Evolutionary conservation across 2,329 filamentous ascomycete species (phyloP), one percentile per base, ranked within the genome.

Genomic region (Graphilbum fragrans): DNA sequence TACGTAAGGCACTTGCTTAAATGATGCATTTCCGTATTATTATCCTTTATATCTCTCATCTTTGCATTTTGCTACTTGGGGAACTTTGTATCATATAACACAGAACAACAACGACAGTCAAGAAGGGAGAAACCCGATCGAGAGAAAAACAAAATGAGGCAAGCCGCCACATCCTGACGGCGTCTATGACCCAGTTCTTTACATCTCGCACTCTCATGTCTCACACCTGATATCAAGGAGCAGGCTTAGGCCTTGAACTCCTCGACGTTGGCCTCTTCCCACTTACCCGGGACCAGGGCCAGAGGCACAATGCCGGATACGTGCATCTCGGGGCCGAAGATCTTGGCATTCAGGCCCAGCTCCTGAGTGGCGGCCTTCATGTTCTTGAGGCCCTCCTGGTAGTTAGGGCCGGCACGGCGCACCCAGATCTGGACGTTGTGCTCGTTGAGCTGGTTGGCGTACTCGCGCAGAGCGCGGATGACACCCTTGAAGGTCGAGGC

Each of bases 371-470:
- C 90, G 38, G 80, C 77, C 78, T 96, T 96, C 78, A 98, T 95
- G 79, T 96, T 98, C 81, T 94, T 95, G 52, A 98, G 82, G 69
- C 92, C 92, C 70, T 98, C 92, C 69, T 98, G 92, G 79, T 94
- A 98, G 77, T 98, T 98, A 65, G 92, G 92, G 47, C 92, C 86
- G 41, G 92, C 76, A 66, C 77, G 75, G 58, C 77, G 72, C 49
- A 96, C 88, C 92, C 90, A 96, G 72, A 96, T 95, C 69, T 94
- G 82, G 51, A 92, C 86, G 58, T 94, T 94, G 80, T 98, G 92
- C 77, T 98, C 92, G 59, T 79, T 78, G 53, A 98, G 77, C 50
- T 82, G 74, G 49, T 80, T 79, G 46, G 88, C 77, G 54, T 90
- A 87, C 67, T 96, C 92, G 52, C 90, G 81, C 51, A 98, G 77